Base-by-base conservation (phyloP, 2,329 filamentous ascomycete genomes). In the Helicocarpus griseus region DNA sequence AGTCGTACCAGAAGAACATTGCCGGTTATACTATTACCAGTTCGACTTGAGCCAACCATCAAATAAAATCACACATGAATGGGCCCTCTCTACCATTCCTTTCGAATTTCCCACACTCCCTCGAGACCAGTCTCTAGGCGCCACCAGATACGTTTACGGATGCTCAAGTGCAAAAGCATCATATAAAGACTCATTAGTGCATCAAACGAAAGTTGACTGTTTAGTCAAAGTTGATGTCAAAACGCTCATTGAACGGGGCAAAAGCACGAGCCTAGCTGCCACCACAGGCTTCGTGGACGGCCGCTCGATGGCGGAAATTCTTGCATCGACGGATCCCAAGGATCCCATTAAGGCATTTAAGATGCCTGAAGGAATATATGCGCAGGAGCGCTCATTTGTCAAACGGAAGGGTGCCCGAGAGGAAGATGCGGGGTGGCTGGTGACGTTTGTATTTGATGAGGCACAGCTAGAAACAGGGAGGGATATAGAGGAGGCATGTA, bases 371-470 rank as follows among this genome's bases (percentile, higher is more conserved):
- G 77, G 77, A 0, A 81, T 78, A 71, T 87, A 74, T 54, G 81
- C 81, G 0, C 83, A 87, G 60, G 84, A 87, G 63, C 77, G 82
- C 1, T 75, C 80, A 0, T 87, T 87, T 54, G 75, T 87, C 4
- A 69, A 81, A 3, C 66, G 76, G 1, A 41, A 57, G 1, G 57
- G 65, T 9, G 64, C 69, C 0, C 53, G 41, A 0, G 62, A 58
- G 0, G 85, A 87, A 61, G 83, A 87, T 57, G 81, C 83, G 56
- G 84, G 85, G 0, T 87, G 77, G 66, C 68, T 87, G 0, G 67
- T 87, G 4, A 82, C 80, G 43, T 87, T 85, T 56, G 82, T 83
- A 1, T 87, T 87, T 55, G 81, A 87, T 55, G 84, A 87, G 58
- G 71, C 73, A 1, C 82, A 87, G 60, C 68, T 86, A 0, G 72